phyloP scores from a whole-genome alignment of 2,329 filamentous ascomycete genomes.

The Diplodia corticola region DNA sequence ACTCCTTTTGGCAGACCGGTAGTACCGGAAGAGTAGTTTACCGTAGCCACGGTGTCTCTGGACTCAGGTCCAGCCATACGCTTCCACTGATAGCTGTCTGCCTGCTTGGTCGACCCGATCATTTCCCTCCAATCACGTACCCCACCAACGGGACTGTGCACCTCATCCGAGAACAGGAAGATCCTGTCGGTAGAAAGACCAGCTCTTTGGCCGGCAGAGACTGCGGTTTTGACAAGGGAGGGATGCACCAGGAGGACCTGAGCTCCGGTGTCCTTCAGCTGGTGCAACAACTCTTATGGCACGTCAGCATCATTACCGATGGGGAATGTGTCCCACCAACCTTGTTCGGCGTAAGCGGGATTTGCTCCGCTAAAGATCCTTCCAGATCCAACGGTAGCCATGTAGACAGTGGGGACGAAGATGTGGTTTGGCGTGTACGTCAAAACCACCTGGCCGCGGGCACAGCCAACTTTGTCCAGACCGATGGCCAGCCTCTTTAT shows the following conservation, averaged over 20 bases:
- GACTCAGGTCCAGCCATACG: slow-evolving; percentile 52
- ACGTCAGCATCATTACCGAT: slow-evolving; percentile 1
- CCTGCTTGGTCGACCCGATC: slow-evolving; percentile 53
- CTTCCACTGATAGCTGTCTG: slow-evolving; percentile 63
- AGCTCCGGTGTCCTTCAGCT: slow-evolving; percentile 70
- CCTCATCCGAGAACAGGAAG: slow-evolving; percentile 59
- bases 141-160: slow-evolving; percentile 38
- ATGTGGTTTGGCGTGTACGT: slow-evolving; percentile 75
- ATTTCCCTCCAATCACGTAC: slow-evolving; percentile 65
- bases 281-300: slow-evolving; percentile 69
- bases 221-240: slow-evolving; percentile 59
- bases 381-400: slow-evolving; percentile 75
- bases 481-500: slow-evolving; percentile 71
- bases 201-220: slow-evolving; percentile 63
- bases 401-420: slow-evolving; percentile 69
- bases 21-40: slow-evolving; percentile 80
- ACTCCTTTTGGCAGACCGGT: slow-evolving; percentile 85
- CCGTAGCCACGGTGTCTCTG: slow-evolving; percentile 59
- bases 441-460: slow-evolving; percentile 68
- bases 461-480: slow-evolving; percentile 62
- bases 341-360: slow-evolving; percentile 60
- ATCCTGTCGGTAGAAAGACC: slow-evolving; percentile 58
- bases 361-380: slow-evolving; percentile 78
- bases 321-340: background rate
- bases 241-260: slow-evolving; percentile 65